A percentile compares a stretch with the other conserved stretches of the same genome.
Conservation (phyloP, 202 grass and related monocot species). For the Digitaria exilis region DNA sequence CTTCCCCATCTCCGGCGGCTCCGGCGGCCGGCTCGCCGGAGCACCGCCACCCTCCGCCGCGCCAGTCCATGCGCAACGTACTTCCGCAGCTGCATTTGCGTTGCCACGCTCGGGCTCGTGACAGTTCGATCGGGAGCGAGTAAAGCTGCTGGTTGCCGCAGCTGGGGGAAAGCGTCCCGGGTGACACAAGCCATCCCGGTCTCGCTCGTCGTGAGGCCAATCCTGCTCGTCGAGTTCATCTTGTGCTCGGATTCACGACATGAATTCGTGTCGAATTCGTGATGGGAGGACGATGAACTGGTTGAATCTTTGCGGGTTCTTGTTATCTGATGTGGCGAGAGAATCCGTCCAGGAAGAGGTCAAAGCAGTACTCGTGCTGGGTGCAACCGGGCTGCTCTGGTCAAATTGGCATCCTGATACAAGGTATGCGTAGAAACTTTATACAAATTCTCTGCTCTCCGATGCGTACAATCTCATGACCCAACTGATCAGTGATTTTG, state of each 20-base stretch:
- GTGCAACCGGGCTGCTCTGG: neutral
- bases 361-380: slow-evolving; percentile 6
- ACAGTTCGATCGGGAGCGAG: neutral
- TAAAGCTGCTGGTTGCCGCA: neutral
- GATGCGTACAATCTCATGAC: neutral
- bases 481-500: neutral
- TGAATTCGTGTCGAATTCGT: neutral
- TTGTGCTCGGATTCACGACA: neutral
- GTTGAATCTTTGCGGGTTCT: neutral
- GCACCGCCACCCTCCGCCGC: neutral
- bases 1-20: neutral
- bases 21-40: slow-evolving; percentile 36
- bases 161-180: slow-evolving; percentile 11
- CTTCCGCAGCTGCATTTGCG: slow-evolving; percentile 39
- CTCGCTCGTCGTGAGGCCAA: neutral
- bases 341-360: slow-evolving; percentile 30
- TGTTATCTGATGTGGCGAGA: too few species aligned
- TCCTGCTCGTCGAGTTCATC: neutral
- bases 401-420: neutral
- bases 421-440: neutral
- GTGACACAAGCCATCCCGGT: neutral
- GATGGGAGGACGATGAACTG: neutral
- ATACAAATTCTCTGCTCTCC: too few species aligned
- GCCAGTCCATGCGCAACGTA: neutral
- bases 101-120: too few species aligned